Evolutionary conservation across 148 eudicot species (phyloP).

Genomic region (Polygonum maritimum): DNA sequence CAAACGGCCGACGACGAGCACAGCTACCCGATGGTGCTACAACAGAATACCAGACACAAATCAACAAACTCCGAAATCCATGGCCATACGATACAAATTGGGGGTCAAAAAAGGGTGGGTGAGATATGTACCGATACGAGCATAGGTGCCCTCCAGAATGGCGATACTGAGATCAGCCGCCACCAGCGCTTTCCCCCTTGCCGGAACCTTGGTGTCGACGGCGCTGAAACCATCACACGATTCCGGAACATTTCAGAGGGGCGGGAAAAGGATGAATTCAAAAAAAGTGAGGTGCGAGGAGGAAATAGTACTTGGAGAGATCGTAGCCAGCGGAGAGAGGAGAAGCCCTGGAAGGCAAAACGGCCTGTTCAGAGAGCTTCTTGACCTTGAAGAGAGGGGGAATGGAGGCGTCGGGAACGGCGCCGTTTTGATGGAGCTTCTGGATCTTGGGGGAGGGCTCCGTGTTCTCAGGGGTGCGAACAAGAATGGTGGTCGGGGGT

Average conservation of each 20-base stretch:
- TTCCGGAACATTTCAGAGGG: neutral
- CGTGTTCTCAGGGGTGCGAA: constrained; percentile 22
- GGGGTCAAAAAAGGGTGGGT: neutral
- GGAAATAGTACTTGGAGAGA: constrained; percentile 48
- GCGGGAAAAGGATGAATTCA: too few relatives aligned
- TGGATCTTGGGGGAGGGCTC: constrained; percentile 47
- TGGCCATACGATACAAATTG: too few relatives aligned
- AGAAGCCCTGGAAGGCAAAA: constrained; percentile 60
- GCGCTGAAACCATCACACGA: constrained; percentile 32
- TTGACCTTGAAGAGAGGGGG: constrained; percentile 34
- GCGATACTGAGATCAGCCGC: constrained; percentile 85
- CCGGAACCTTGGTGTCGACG: constrained; percentile 57
- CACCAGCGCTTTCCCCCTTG: constrained; percentile 77
- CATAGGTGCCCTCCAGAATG: constrained; percentile 69
- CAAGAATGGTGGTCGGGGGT: too few relatives aligned
- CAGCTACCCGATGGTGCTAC: too few relatives aligned
- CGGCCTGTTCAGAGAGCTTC: constrained; percentile 73
- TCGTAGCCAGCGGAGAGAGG: constrained; percentile 74
- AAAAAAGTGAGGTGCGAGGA: neutral
- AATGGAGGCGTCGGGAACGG: too few relatives aligned
- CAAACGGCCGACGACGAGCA: too few relatives aligned
- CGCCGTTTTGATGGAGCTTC: constrained; percentile 33
- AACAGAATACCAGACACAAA: too few relatives aligned
- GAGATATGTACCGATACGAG: constrained; percentile 45
- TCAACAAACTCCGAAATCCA: too few relatives aligned